Conservation (phyloP, 1,284 basidiomycete genomes). For the Tetrapyrgos nigripes region DNA sequence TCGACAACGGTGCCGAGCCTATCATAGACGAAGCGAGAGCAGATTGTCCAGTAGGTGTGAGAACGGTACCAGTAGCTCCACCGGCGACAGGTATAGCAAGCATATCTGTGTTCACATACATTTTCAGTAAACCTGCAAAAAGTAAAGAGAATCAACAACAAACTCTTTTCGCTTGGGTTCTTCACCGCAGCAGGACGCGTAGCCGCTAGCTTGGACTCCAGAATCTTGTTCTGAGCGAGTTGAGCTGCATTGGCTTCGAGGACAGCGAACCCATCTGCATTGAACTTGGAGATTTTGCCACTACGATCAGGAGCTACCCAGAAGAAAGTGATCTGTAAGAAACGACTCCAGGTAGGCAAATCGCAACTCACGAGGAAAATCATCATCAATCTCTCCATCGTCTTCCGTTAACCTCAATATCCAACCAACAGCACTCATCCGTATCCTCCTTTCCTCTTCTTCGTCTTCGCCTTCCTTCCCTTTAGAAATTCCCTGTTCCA, state of each 20-base stretch:
- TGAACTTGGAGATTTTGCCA: constrained; percentile 87
- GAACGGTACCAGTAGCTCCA: constrained; percentile 27
- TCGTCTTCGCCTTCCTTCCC: constrained; percentile 70
- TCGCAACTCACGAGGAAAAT: constrained; percentile 83
- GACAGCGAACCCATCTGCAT: constrained; percentile 91
- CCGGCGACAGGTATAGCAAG: constrained; percentile 33
- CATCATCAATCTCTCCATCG: constrained; percentile 98
- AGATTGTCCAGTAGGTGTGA: constrained; percentile 32
- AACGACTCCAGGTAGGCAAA: not conserved
- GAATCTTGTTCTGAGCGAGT: constrained; percentile 80
- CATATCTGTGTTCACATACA: not conserved
- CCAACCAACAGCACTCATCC: constrained; percentile 87
- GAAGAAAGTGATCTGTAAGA: constrained; percentile 10
- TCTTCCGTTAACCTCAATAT: constrained; percentile 96
- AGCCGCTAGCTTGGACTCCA: constrained; percentile 80
- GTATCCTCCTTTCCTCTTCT: constrained; percentile 65
- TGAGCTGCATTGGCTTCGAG: constrained; percentile 79
- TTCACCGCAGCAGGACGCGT: constrained; percentile 75
- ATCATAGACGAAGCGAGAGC: constrained; percentile 24
- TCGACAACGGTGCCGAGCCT: constrained; percentile 60
- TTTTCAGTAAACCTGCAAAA: not conserved
- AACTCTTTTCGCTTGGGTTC: constrained; percentile 43
- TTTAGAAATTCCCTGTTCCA: constrained; percentile 65
- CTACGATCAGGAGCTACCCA: constrained; percentile 89
- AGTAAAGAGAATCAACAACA: constrained; percentile 11